A percentile compares a stretch with the other conserved stretches of the same genome.
Conservation (phyloP, 2,329 filamentous ascomycete species). For the Scedosporium boydii region DNA sequence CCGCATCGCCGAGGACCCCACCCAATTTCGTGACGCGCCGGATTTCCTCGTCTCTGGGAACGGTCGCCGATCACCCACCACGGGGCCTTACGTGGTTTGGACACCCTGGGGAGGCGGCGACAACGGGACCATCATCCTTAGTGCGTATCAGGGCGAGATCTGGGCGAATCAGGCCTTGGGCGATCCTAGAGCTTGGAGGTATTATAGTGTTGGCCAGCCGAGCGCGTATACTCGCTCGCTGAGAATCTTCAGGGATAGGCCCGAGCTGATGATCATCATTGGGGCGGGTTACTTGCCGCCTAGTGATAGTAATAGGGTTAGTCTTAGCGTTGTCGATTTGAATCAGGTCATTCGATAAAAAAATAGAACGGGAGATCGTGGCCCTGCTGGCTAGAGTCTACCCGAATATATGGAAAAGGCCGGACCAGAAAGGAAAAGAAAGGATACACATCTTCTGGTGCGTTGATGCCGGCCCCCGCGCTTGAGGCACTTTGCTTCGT, state of each 20-base stretch:
- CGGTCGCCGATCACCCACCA: conserved; percentile 17
- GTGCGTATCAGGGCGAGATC: conserved; percentile 25
- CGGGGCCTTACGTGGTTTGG: conserved; percentile 34
- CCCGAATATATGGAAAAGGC: neutral
- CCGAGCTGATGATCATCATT: conserved; percentile 29
- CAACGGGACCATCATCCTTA: conserved; percentile 35
- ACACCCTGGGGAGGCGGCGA: conserved; percentile 27
- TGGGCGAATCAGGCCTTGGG: conserved; percentile 32
- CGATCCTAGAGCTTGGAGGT: conserved; percentile 25
- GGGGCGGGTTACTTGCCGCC: conserved; percentile 35
- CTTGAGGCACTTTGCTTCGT: neutral
- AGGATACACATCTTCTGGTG: neutral
- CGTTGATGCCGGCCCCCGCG: no score
- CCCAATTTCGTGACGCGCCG: conserved; percentile 23
- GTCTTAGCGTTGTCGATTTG: conserved; percentile 22
- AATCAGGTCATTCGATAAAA: conserved; percentile 7
- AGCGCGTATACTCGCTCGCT: conserved; percentile 27
- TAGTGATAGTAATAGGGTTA: conserved; percentile 33
- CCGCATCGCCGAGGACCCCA: conserved; percentile 28
- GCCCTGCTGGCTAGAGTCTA: no score
- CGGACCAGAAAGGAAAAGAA: neutral
- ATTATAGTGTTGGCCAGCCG: conserved; percentile 23
- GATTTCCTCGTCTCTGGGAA: conserved; percentile 22
- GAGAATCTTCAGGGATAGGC: conserved; percentile 23
- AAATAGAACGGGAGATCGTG: neutral